Base-by-base conservation (phyloP, 768 basidiomycete species). In the Tephrocybe sp. region DNA sequence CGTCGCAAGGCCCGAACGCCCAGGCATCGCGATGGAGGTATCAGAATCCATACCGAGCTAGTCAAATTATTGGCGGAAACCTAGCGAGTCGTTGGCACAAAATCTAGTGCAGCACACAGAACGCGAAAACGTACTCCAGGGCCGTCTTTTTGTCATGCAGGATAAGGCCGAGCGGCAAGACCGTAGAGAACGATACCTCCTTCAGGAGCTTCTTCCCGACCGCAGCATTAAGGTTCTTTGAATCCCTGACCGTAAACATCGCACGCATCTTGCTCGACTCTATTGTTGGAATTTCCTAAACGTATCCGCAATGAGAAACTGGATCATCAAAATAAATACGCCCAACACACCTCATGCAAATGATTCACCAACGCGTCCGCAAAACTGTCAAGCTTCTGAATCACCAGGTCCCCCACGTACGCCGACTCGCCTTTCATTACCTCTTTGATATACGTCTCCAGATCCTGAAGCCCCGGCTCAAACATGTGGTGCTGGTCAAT, bases 391-490 rank as follows among this genome's bases (percentile, higher is more conserved):
- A 69, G 56, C 43, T 59, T 64, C 2, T 49, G 46, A 4, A 64
- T 25, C 13, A 67, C 40, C 15, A 48, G 31, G 8, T 53, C 37
- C 0, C 56, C 61, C 51, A 83, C 78, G 56, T 86, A 86, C 53
- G 79, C 73, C 41, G 72, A 69, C 31, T 80, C 77, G 27, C 84
- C 74, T 37, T 73, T 78, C 59, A 81, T 77, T 9, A 86, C 78
- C 31, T 82, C 79, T 52, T 82, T 73, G 50, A 84, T 71, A 21
- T 65, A 64, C 18, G 39, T 47, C 47, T 62, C 58, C 2, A 61
- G 50, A 22, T 59, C 59, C 4, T 58, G 51, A 6, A 69, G 45
- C 4, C 62, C 54, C 4, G 58, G 59, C 16, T 63, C 50, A 46
- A 70, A 70, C 2, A 25, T 34, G 11, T 55, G 47, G 19, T 69